Base-by-base conservation (phyloP, 73 alveolate genomes). In the Paramecium bursaria region DNA sequence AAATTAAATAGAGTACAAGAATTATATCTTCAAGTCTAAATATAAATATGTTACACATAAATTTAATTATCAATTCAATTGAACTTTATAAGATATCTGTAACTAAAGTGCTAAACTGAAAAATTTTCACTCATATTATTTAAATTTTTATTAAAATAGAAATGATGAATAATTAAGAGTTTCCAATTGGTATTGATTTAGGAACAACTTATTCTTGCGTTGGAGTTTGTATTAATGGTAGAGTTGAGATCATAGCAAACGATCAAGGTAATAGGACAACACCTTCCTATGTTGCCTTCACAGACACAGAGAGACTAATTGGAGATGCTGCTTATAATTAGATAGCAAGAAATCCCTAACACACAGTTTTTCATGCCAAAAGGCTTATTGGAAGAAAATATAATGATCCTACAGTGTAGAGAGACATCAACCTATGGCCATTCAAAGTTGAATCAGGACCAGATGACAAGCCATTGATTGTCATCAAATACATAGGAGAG, bases 121-220 rank as follows among this genome's bases (percentile, higher is more conserved):
- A n/a, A n/a, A n/a, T n/a, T n/a, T n/a, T n/a, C n/a, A n/a, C n/a
- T n/a, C n/a, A n/a, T n/a, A n/a, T n/a, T n/a, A n/a, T n/a, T n/a
- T n/a, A n/a, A n/a, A n/a, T n/a, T n/a, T n/a, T n/a, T n/a, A n/a
- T n/a, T n/a, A n/a, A n/a, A n/a, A n/a, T n/a, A n/a, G n/a, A n/a
- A n/a, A n/a, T n/a, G n/a, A n/a, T n/a, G n/a, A n/a, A n/a, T n/a
- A n/a, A n/a, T n/a, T n/a, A n/a, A n/a, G n/a, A n/a, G n/a, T n/a
- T n/a, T n/a, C n/a, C 75, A 48, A 91, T 92, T 13, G 97, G 96
- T 5, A 92, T 92, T 42, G 97, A 92, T 75, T 85, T 92, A 31
- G 97, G 97, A 30, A 92, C 97, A 22, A 92, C 97, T 14, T 92
- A 92, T 89, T 90, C 96, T 48, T 92, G 96, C 86, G 97, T 92